A percentile compares a stretch with the other conserved stretches of the same genome.
Conservation (phyloP, 345 rosid species). For the Eucalyptus cloeziana region DNA sequence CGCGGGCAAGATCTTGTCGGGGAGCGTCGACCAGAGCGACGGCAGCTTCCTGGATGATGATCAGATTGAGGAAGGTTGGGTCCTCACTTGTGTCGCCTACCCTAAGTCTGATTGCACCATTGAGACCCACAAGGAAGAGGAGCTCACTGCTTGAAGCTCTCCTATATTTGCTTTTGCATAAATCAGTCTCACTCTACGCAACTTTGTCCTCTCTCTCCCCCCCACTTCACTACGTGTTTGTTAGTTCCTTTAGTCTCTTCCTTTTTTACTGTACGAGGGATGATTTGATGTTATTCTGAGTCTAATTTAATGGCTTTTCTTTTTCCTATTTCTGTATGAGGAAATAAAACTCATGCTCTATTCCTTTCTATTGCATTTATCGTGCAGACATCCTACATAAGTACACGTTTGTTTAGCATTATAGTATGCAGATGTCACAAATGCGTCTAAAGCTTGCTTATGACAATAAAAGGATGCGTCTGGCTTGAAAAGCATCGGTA, state of each 20-base stretch:
- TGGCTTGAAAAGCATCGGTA: background rate
- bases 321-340: background rate
- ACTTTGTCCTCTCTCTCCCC: background rate
- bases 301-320: background rate
- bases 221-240: background rate
- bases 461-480: background rate
- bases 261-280: background rate
- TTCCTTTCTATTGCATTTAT: background rate
- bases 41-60: slow-evolving; percentile 79
- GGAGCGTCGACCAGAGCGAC: slow-evolving; percentile 73
- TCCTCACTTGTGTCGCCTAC: slow-evolving; percentile 79
- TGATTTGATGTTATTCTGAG: background rate
- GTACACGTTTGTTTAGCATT: background rate
- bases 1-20: slow-evolving; percentile 45
- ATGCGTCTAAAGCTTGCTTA: background rate
- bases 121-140: slow-evolving; percentile 94
- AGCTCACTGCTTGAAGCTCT: slow-evolving; percentile 16
- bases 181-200: background rate
- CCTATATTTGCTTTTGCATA: background rate
- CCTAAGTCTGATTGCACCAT: slow-evolving; percentile 41
- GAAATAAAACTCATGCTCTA: background rate
- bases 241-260: background rate
- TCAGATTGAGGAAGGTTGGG: slow-evolving; percentile 49
- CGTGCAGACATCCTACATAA: background rate
- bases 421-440: background rate